Percentiles rank a stretch among this genome's conserved stretches.
Evolutionary conservation across 2,329 filamentous ascomycete genomes (phyloP).

Genomic region (Albophoma yamanashiensis): DNA sequence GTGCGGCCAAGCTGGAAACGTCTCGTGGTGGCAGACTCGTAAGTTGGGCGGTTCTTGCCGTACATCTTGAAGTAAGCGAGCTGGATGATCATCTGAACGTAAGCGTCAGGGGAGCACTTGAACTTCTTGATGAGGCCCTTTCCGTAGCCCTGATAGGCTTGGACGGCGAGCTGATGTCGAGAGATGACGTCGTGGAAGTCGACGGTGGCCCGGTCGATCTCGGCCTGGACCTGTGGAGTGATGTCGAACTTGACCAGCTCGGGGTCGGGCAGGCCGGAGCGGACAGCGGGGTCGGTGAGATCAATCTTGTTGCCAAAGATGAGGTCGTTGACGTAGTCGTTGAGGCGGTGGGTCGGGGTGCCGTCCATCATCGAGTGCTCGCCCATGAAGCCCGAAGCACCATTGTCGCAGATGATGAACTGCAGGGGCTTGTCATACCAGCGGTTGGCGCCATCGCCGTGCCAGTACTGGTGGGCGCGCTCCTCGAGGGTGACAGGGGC

Average conservation of each 20-base stretch:
- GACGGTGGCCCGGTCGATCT: constrained; percentile 66
- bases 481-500: constrained; percentile 88
- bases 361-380: constrained; percentile 99
- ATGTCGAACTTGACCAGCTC: constrained; percentile 68
- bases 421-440: constrained; percentile 98
- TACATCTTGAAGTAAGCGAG: constrained; percentile 99
- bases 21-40: constrained; percentile 90
- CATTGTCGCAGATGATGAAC: constrained; percentile 97
- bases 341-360: constrained; percentile 91
- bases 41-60: constrained; percentile 93
- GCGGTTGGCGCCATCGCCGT: constrained; percentile 88
- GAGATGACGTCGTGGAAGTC: constrained; percentile 78
- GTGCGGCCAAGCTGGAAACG: constrained; percentile 95
- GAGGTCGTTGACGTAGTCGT: constrained; percentile 84
- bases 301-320: constrained; percentile 95
- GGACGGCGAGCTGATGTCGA: constrained; percentile 82
- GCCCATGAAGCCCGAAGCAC: constrained; percentile 92
- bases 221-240: constrained; percentile 59
- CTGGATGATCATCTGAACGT: constrained; percentile 98
- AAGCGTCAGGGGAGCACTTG: constrained; percentile 94
- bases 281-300: constrained; percentile 66
- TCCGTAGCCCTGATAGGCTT: constrained; percentile 94
- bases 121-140: constrained; percentile 99
- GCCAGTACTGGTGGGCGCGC: constrained; percentile 94
- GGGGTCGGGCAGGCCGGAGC: constrained; percentile 78